Evolutionary conservation across 495 filamentous ascomycete genomes (phyloP), one percentile per base, ranked within the genome.

Genomic region (Cryomyces minteri): DNA sequence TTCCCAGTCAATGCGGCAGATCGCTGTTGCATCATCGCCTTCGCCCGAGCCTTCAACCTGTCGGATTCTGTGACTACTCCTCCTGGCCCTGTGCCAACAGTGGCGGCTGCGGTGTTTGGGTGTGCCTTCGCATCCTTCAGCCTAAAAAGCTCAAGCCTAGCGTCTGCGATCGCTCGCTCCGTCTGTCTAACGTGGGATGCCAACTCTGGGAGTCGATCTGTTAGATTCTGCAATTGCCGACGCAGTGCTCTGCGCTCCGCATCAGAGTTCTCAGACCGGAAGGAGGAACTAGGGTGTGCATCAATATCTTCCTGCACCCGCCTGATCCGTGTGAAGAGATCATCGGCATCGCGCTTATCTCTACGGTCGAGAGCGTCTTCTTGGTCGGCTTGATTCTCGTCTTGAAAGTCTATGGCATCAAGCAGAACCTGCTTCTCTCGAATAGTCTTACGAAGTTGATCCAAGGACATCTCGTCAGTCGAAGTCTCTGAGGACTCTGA

Each of bases 301-400:
- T 96, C 88, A 53, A 99, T 94, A 51, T 99, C 92, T 51, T 95
- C 92, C 59, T 99, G 92, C 29, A 95, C 74, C n/a, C 85, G 75
- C 43, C 92, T 73, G 50, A 96, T 86, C 14, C 90, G 80, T 37
- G 84, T 76, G 63, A 94, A 95, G 5, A 99, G 74, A 50, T 93
- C 88, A 47, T 96, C 92, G 14, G 87, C 84, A 50, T 95, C 92
- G 28, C 84, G 79, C 44, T 86, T 76, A 60, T 99, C 92, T 46
- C 80, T 76, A 40, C 90, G 78, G 55, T 96, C 92, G 29, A 95
- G 71, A 14, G 79, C 79, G 49, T 95, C 90, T 50, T 96, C 90
- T 58, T 95, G 82, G 53, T 96, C 92, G 2, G 74, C 76, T 40
- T 74, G 71, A 57, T 83, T 84, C 62, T 95, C 88, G 51, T 96